Evolutionary conservation across 2,329 filamentous ascomycete species (phyloP).

Genomic region (Scolecobasidium constrictum): DNA sequence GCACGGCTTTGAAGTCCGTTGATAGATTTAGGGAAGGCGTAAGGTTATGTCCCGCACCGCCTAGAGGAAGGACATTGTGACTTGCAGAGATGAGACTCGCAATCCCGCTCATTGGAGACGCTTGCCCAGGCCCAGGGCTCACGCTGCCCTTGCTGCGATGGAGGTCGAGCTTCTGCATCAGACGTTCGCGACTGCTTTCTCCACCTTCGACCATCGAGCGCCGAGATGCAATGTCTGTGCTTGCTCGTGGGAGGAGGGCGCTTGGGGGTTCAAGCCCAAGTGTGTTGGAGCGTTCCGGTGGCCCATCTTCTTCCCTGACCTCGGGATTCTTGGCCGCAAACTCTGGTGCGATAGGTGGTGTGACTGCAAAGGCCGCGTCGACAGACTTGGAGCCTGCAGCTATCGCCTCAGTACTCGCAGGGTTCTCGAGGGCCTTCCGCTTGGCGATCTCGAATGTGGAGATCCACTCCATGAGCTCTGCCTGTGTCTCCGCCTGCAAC

Average conservation of each 20-base stretch:
- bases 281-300: constrained; percentile 53
- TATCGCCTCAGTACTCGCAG: constrained; percentile 35
- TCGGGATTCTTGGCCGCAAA: constrained; percentile 75
- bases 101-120: constrained; percentile 53
- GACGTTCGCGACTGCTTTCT: constrained; percentile 67
- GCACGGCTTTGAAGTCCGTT: constrained; percentile 12
- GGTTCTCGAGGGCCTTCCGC: constrained; percentile 75
- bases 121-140: constrained; percentile 13
- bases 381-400: constrained; percentile 31
- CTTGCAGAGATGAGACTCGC: constrained; percentile 78
- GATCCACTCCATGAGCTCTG: constrained; percentile 89
- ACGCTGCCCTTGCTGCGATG: constrained; percentile 66
- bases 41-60: constrained; percentile 13
- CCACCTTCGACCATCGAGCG: constrained; percentile 43
- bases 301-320: constrained; percentile 46
- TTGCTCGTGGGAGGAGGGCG: constrained; percentile 50
- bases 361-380: constrained; percentile 82
- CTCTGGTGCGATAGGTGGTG: constrained; percentile 75
- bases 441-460: constrained; percentile 90
- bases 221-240: constrained; percentile 57
- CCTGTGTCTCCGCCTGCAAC: constrained; percentile 86
- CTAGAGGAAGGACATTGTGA: constrained; percentile 63
- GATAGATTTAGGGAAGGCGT: constrained; percentile 6
- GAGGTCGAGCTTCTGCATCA: constrained; percentile 87
- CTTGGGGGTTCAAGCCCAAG: constrained; percentile 10